These are phyloP conservation scores for Castanospermum australe DNA, from an alignment of 306 rosid genomes.

Conservation along the genomic window DNA sequence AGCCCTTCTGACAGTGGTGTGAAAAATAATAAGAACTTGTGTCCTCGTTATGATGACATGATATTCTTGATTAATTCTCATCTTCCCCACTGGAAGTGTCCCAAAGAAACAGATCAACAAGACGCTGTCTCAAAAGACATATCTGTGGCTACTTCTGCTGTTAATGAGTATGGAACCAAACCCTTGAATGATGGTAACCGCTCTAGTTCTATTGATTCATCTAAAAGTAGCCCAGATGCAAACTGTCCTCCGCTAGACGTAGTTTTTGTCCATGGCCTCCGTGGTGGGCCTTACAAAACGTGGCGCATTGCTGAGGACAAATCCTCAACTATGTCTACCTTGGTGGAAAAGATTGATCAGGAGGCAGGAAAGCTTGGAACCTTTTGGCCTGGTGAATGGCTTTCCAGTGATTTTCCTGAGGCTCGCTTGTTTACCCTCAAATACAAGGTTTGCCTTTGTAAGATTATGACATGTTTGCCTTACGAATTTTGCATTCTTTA, in stretches of 20 bases:
- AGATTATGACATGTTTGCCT: slow-evolving; percentile 22
- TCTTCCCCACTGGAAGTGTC: slow-evolving; percentile 82
- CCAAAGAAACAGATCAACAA: slow-evolving; percentile 37
- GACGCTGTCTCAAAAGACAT: slow-evolving; percentile 33
- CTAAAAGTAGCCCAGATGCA: slow-evolving; percentile 28
- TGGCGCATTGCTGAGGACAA: slow-evolving; percentile 97
- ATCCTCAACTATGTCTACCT: slow-evolving; percentile 71
- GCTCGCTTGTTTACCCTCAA: slow-evolving; percentile 88
- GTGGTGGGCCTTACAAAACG: slow-evolving; percentile 88
- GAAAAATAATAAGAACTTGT: slow-evolving; percentile 38
- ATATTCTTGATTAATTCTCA: slow-evolving; percentile 83
- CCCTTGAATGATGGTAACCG: slow-evolving; percentile 35
- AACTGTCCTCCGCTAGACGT: slow-evolving; percentile 66
- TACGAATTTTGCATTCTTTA: slow-evolving; percentile 18
- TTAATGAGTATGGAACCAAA: slow-evolving; percentile 35
- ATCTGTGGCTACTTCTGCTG: slow-evolving; percentile 32
- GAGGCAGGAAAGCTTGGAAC: slow-evolving; percentile 96
- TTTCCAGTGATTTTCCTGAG: slow-evolving; percentile 77
- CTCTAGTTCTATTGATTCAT: slow-evolving; percentile 40
- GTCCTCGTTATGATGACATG: slow-evolving; percentile 80
- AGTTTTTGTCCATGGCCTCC: slow-evolving; percentile 91
- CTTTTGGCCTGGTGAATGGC: slow-evolving; percentile 99
- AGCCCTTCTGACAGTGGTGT: slow-evolving; percentile 37
- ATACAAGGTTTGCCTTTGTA: slow-evolving; percentile 72
- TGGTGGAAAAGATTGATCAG: slow-evolving; percentile 97